Percentiles rank a stretch among this genome's conserved stretches.
Evolutionary conservation across 192 early-diverging fungal species (phyloP).

Genomic region (Martensiomyces pterosporus): DNA sequence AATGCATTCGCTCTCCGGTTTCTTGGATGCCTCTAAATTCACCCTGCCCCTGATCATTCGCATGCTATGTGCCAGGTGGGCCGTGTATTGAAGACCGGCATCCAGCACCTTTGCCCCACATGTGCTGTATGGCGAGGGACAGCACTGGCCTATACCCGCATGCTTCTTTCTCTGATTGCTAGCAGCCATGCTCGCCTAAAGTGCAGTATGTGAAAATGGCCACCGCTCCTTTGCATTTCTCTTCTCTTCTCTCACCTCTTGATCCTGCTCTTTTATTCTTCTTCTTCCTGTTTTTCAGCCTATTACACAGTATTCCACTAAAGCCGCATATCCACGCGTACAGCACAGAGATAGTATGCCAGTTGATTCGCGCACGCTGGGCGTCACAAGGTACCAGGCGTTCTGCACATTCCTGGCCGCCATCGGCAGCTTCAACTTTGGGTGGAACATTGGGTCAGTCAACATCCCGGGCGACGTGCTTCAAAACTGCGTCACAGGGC

Average conservation of each 20-base stretch:
- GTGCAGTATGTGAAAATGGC: not conserved
- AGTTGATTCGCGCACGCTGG: slow-evolving; percentile 42
- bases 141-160: no score
- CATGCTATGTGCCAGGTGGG: no score
- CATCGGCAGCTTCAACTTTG: slow-evolving; percentile 51
- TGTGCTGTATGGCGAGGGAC: not conserved
- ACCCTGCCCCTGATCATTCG: no score
- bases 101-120: not conserved
- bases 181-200: not conserved
- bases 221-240: not conserved
- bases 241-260: not conserved
- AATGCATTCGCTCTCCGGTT: no score
- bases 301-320: not conserved
- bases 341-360: no score
- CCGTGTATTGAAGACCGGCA: not conserved
- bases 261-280: not conserved
- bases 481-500: slow-evolving; percentile 48
- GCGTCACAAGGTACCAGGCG: slow-evolving; percentile 41
- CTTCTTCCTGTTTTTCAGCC: not conserved
- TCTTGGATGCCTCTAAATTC: no score
- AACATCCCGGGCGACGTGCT: slow-evolving; percentile 57
- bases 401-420: slow-evolving; percentile 43
- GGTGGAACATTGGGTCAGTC: slow-evolving; percentile 53
- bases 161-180: not conserved
- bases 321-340: not conserved